Evolutionary conservation across 2,329 filamentous ascomycete genomes (phyloP).

Genomic region (Calonectria honghensis): DNA sequence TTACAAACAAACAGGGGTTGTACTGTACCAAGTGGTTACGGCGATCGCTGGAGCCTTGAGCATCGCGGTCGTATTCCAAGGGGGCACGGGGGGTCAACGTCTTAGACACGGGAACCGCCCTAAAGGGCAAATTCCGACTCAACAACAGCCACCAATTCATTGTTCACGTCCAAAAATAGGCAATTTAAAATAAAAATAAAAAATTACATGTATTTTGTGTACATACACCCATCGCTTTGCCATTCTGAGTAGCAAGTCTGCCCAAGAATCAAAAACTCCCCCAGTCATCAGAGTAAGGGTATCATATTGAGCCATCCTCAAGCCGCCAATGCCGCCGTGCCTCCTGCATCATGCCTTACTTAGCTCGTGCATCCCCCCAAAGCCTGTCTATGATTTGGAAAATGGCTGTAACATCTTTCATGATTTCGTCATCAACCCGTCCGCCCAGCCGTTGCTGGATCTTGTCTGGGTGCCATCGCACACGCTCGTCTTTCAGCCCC

Average conservation of each 20-base stretch:
- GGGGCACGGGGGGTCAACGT: neutral
- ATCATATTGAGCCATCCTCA: constrained; percentile 28
- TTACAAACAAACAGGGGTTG: too few species aligned
- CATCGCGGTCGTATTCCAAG: neutral
- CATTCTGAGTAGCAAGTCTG: neutral
- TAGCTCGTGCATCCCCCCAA: constrained; percentile 78
- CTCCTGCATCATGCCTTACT: constrained; percentile 49
- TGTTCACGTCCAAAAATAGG: neutral
- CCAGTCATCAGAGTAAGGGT: constrained; percentile 36
- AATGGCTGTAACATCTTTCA: constrained; percentile 89
- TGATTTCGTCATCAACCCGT: constrained; percentile 80
- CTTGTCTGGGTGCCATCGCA: constrained; percentile 98
- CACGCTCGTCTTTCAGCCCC: constrained; percentile 86
- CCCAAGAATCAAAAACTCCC: neutral
- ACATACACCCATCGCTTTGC: neutral
- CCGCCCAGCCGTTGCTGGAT: constrained; percentile 91
- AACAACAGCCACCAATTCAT: neutral
- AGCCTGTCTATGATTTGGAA: constrained; percentile 93
- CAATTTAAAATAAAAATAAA: neutral
- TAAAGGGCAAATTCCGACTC: neutral
- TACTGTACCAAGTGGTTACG: neutral
- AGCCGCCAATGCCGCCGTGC: neutral
- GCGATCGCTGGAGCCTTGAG: constrained; percentile 1
- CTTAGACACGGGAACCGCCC: neutral
- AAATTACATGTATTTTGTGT: neutral